Evolutionary conservation across 1,284 basidiomycete species (phyloP).

Genomic region (Fomitiporia mediterranea): DNA sequence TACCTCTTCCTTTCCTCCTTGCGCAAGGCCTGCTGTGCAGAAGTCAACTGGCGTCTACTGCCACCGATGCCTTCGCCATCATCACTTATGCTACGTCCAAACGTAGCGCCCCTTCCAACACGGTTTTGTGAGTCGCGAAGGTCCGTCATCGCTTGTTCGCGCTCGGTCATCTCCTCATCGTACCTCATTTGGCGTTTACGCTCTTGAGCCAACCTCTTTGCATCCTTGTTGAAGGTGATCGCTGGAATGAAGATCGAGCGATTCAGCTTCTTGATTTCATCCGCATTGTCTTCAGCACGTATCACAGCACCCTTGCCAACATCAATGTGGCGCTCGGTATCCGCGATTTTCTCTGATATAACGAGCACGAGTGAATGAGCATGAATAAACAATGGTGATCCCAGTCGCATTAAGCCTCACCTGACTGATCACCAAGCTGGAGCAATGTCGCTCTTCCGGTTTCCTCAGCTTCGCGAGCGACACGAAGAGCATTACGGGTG

Average conservation of each 20-base stretch:
- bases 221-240: conserved; percentile 87
- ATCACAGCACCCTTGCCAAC: conserved; percentile 86
- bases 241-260: conserved; percentile 92
- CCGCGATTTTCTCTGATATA: conserved; percentile 76
- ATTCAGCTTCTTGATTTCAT: conserved; percentile 92
- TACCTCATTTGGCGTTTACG: conserved; percentile 86
- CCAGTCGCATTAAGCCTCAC: conserved; percentile 53
- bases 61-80: conserved; percentile 42
- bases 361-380: neutral
- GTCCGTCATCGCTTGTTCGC: conserved; percentile 82
- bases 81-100: conserved; percentile 44
- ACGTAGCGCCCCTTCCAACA: conserved; percentile 70
- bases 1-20: conserved; percentile 79
- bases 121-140: conserved; percentile 85
- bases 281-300: conserved; percentile 90
- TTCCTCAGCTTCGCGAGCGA: conserved; percentile 95
- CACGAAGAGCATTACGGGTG: conserved; percentile 87
- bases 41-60: conserved; percentile 41
- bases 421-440: conserved; percentile 93
- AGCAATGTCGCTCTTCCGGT: conserved; percentile 84
- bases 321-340: conserved; percentile 95
- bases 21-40: conserved; percentile 43
- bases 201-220: conserved; percentile 87
- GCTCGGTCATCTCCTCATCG: conserved; percentile 82
- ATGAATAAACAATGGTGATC: neutral